Evolutionary conservation across 441 rosid species (phyloP), one percentile per base, ranked within the genome.

Genomic region (Arabidopsis lyrata): DNA sequence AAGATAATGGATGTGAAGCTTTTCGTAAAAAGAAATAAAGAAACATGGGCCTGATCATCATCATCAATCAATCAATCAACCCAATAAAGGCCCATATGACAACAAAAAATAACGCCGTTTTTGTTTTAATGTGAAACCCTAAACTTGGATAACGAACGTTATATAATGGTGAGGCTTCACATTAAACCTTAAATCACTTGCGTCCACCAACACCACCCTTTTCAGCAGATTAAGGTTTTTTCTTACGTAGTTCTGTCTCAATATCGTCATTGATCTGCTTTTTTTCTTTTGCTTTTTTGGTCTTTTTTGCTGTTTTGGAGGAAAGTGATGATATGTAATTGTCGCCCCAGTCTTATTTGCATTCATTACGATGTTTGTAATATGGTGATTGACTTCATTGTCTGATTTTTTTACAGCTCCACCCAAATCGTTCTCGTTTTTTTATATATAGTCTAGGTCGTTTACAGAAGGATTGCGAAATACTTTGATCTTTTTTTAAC

Each of bases 291-390:
- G n/a, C n/a, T 44, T 44, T 24, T 24, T 24, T 24, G 27, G 48
- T 44, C 8, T 9, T 44, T 44, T 14, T 14, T 6, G 3, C 3
- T 44, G 18, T n/a, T 44, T n/a, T 44, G 48, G 18, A n/a, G 3
- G 86, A 77, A 87, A 78, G 78, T 86, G 93, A 90, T 90, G 93
- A 90, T 86, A 67, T 5, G 49, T 1, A 53, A 32, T 74, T 90
- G 97, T 90, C 92, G 92, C 97, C 95, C 97, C 94, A 89, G 97
- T 90, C 92, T 87, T 89, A 88, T 72, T 78, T 86, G 87, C 90
- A 79, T 82, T 58, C 36, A 14, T 61, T 20, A 1, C 68, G 75
- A 32, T 68, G 78, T 48, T 62, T 86, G 90, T 75, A 81, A 76
- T 35, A 29, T 90, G 96, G 92, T 92, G 98, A 93, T 86, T 84